A percentile compares a stretch with the other conserved stretches of the same genome.
Evolutionary conservation across 495 filamentous ascomycete species (phyloP).

Genomic region (Penicillium diatomitis): DNA sequence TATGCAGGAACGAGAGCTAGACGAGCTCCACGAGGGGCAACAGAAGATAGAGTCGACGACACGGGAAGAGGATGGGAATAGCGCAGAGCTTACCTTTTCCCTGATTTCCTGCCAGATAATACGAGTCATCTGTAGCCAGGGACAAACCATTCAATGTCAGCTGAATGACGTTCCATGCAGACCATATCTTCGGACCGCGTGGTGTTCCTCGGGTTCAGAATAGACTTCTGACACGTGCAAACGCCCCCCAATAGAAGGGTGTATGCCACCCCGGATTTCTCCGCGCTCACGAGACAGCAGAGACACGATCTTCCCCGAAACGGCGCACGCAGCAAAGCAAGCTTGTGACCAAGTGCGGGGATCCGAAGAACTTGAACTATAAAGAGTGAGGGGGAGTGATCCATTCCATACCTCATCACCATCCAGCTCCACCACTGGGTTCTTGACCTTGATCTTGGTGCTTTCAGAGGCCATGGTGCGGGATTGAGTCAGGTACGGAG

Average conservation of each 20-base stretch:
- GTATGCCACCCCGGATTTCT: conserved; percentile 21
- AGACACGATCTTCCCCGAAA: conserved; percentile 13
- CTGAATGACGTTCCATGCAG: too few species aligned
- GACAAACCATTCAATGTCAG: background rate
- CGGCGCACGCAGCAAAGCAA: conserved; percentile 9
- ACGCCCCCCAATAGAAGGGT: background rate
- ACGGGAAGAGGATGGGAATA: conserved; percentile 3
- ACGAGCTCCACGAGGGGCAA: conserved; percentile 5
- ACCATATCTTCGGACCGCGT: too few species aligned
- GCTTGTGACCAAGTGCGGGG: conserved; percentile 16
- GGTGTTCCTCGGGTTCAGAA: too few species aligned
- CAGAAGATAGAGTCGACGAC: background rate
- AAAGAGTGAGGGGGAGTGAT: conserved; percentile 8
- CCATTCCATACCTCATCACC: conserved; percentile 66
- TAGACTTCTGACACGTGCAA: background rate
- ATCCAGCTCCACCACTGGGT: conserved; percentile 93
- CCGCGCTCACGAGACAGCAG: conserved; percentile 19
- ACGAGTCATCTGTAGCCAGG: conserved; percentile 66
- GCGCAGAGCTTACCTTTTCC: conserved; percentile 56
- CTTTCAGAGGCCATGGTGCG: conserved; percentile 39
- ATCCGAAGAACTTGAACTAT: conserved; percentile 13
- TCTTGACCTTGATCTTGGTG: conserved; percentile 90
- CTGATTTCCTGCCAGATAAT: conserved; percentile 99
- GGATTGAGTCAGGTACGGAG: conserved; percentile 24
- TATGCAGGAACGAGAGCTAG: conserved; percentile 10